Conservation (phyloP, 1,284 basidiomycete genomes). For the Malassezia arunalokei region DNA sequence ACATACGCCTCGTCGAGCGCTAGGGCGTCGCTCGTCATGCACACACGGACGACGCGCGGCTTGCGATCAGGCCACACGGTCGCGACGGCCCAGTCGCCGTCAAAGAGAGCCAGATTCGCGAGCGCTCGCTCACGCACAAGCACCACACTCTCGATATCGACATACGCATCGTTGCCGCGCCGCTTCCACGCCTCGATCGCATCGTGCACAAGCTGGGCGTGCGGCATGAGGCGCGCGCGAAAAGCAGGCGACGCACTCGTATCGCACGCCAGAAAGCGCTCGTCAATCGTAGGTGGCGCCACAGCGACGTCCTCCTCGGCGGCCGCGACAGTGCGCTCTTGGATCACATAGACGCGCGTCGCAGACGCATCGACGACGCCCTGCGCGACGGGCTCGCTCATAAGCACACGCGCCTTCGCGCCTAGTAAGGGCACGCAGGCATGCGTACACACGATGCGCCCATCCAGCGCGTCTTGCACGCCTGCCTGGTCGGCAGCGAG, state of each 20-base stretch:
- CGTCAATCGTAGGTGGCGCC: constrained; percentile 23
- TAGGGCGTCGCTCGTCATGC: constrained; percentile 4
- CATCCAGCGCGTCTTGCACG: constrained; percentile 8
- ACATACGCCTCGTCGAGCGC: constrained; percentile 15
- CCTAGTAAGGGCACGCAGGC: background rate
- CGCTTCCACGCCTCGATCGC: constrained; percentile 24
- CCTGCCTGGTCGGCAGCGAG: constrained; percentile 14
- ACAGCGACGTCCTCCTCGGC: background rate
- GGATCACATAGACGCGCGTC: constrained; percentile 11
- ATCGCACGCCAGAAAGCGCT: constrained; percentile 28
- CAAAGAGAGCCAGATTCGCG: constrained; percentile 61
- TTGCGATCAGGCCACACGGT: constrained; percentile 10
- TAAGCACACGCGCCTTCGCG: constrained; percentile 6
- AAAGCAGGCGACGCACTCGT: constrained; percentile 20
- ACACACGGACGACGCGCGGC: constrained; percentile 25
- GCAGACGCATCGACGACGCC: constrained; percentile 18
- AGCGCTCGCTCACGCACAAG: constrained; percentile 51
- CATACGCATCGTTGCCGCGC: constrained; percentile 17
- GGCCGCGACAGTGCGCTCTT: background rate
- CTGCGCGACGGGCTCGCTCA: constrained; percentile 37
- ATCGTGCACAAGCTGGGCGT: background rate
- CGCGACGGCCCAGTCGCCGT: constrained; percentile 70
- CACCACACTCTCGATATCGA: constrained; percentile 32
- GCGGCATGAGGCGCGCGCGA: constrained; percentile 3
- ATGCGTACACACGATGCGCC: background rate